phyloP scores from a whole-genome alignment of 257 asterid species.

The Voacanga thouarsii region DNA sequence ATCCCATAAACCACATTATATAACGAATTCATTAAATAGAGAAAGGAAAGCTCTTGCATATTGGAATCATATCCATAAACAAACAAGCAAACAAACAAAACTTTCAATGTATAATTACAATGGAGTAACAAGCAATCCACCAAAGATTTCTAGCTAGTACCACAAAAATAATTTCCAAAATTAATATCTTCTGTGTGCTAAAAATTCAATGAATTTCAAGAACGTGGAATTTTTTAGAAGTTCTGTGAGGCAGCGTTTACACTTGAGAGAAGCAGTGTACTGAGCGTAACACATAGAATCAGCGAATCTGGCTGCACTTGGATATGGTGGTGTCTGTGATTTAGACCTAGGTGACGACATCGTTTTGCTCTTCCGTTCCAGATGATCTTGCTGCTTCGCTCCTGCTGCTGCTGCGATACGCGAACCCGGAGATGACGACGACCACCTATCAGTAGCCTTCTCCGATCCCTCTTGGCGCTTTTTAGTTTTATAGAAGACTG shows the following conservation, averaged over 20 bases:
- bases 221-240: not conserved
- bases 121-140: not conserved
- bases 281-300: slow-evolving; percentile 79
- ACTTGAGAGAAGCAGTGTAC: slow-evolving; percentile 88
- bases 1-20: not conserved
- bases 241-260: slow-evolving; percentile 28
- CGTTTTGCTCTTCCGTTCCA: not conserved
- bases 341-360: slow-evolving; percentile 47
- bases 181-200: not conserved
- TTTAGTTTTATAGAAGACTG: no score
- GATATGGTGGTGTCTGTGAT: slow-evolving; percentile 51
- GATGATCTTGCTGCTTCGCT: not conserved
- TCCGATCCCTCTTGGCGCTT: not conserved
- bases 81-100: not conserved
- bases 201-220: not conserved
- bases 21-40: not conserved
- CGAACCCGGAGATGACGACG: not conserved
- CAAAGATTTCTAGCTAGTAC: not conserved
- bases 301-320: slow-evolving; percentile 68
- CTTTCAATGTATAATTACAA: not conserved
- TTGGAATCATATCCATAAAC: not conserved
- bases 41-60: not conserved
- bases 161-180: not conserved
- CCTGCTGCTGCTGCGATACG: not conserved
- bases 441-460: not conserved